A percentile compares a stretch with the other conserved stretches of the same genome.
Conservation (phyloP, 768 basidiomycete species). For the Phanerodontia chrysosporium region DNA sequence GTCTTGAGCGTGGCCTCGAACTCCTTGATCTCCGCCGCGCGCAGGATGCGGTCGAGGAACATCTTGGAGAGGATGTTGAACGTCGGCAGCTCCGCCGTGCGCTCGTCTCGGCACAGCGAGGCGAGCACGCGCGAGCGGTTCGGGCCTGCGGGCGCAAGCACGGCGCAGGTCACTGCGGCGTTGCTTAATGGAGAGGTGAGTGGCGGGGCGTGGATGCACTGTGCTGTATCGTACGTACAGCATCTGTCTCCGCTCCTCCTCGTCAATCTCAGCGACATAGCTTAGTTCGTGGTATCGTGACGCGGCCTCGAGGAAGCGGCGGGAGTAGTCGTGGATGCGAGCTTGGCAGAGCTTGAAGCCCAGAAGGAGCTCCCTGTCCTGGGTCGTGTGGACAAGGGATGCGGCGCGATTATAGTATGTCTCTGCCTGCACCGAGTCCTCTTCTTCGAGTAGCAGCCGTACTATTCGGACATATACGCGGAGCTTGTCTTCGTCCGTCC, state of each 20-base stretch:
- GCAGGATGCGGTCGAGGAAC: slow-evolving; percentile 97
- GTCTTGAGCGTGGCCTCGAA: slow-evolving; percentile 85
- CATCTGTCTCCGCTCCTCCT: slow-evolving; percentile 87
- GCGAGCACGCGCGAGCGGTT: slow-evolving; percentile 92
- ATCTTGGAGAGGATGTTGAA: slow-evolving; percentile 94
- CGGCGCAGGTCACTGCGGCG: slow-evolving; percentile 93
- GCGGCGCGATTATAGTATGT: slow-evolving; percentile 97
- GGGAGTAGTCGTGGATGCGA: slow-evolving; percentile 85
- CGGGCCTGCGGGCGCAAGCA: slow-evolving; percentile 95
- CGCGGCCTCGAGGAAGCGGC: slow-evolving; percentile 93
- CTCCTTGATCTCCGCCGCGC: slow-evolving; percentile 81
- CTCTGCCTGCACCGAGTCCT: slow-evolving; percentile 96
- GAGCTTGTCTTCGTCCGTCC: slow-evolving; percentile 77
- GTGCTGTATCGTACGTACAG: slow-evolving; percentile 61
- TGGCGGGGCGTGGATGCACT: too few species aligned
- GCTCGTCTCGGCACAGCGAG: slow-evolving; percentile 91
- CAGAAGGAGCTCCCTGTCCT: slow-evolving; percentile 74
- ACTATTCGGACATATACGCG: slow-evolving; percentile 92
- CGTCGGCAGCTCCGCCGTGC: slow-evolving; percentile 71
- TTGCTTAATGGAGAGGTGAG: too few species aligned
- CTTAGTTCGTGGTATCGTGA: slow-evolving; percentile 92
- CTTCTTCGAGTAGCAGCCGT: slow-evolving; percentile 89
- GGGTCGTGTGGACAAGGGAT: slow-evolving; percentile 75
- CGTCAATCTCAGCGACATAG: slow-evolving; percentile 87
- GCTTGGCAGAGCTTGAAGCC: slow-evolving; percentile 93